These are phyloP conservation scores for Barnettozyma pratensis DNA, from an alignment of 805 yeast genomes.

Conservation along the genomic window DNA sequence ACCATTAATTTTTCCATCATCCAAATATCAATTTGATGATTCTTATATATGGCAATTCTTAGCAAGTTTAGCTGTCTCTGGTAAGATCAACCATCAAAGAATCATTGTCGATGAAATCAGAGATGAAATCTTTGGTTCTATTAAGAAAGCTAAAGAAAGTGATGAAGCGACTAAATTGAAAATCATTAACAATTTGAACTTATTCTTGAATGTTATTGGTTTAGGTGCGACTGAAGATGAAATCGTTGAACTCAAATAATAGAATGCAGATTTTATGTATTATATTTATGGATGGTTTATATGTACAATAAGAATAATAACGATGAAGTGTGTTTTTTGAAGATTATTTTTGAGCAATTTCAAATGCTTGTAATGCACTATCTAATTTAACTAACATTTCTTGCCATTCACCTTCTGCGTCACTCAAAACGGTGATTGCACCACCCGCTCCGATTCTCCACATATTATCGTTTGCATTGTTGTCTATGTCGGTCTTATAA, in stretches of 20 bases:
- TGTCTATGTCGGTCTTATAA: constrained; percentile 44
- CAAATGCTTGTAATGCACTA: constrained; percentile 72
- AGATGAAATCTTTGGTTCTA: constrained; percentile 86
- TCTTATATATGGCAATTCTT: constrained; percentile 91
- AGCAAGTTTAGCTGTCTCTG: constrained; percentile 90
- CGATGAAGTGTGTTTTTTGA: not conserved
- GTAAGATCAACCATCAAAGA: constrained; percentile 86
- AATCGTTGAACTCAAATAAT: constrained; percentile 63
- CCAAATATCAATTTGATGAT: constrained; percentile 25
- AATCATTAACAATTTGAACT: constrained; percentile 74
- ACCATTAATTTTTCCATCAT: constrained; percentile 76
- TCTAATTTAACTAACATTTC: constrained; percentile 81
- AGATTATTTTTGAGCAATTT: constrained; percentile 8
- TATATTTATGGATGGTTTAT: too few relatives aligned
- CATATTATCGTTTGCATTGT: constrained; percentile 24
- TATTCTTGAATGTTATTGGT: constrained; percentile 95
- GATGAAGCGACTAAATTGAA: constrained; percentile 41
- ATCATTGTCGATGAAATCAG: constrained; percentile 91
- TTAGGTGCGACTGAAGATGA: constrained; percentile 86
- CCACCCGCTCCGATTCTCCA: constrained; percentile 99
- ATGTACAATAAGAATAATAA: not conserved
- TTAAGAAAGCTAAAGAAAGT: constrained; percentile 62
- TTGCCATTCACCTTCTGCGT: constrained; percentile 81
- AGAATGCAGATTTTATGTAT: not conserved
- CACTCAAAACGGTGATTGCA: constrained; percentile 87